Evolutionary conservation across 2,329 filamentous ascomycete species (phyloP), one percentile per base, ranked within the genome.

Genomic region (Celoporthe dispersa): DNA sequence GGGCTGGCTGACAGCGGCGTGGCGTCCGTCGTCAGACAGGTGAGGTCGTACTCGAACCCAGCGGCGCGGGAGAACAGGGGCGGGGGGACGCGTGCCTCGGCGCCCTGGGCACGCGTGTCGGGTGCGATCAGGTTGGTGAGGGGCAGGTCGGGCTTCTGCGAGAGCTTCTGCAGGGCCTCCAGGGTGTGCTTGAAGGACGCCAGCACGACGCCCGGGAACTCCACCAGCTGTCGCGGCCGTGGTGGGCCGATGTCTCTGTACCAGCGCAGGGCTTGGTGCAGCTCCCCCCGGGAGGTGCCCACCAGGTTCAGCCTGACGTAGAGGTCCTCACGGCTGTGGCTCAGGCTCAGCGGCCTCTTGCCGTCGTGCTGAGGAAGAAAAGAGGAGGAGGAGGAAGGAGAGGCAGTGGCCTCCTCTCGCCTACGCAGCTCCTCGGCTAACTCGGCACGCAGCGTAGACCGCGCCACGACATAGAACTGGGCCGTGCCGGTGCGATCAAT

Each of bases 151-250:
- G 78, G 77, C 22, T 71, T 78, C 16, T 74, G 73, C 12, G 81
- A 82, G 80, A 90, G 87, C 0, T 77, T 75, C 74, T 91, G 87
- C 2, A 92, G 78, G 0, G 85, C 85, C 59, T 81, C 77, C 0
- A 91, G 80, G 0, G 86, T 89, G 35, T 87, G 86, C 35, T 83
- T 78, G 73, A 91, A 91, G 0, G 88, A 83, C 0, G 85, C 83
- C 2, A 90, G 79, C 2, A 91, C 77, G 4, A 91, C 79, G 0
- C 86, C 86, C 0, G 88, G 89, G 68, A 91, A 91, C 72, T 91
- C 89, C 1, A 91, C 81, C 0, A 91, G 80, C 22, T 74, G 77
- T 51, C 75, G 73, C 59, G 16, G 22, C 1, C 60, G 68, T 0
- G n/a, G 6, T 12, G 31, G 44, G 0, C 70, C 75, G 41, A 73